These are phyloP conservation scores for Mrakia frigida DNA, from an alignment of 768 basidiomycete species.

Conservation along the genomic window DNA sequence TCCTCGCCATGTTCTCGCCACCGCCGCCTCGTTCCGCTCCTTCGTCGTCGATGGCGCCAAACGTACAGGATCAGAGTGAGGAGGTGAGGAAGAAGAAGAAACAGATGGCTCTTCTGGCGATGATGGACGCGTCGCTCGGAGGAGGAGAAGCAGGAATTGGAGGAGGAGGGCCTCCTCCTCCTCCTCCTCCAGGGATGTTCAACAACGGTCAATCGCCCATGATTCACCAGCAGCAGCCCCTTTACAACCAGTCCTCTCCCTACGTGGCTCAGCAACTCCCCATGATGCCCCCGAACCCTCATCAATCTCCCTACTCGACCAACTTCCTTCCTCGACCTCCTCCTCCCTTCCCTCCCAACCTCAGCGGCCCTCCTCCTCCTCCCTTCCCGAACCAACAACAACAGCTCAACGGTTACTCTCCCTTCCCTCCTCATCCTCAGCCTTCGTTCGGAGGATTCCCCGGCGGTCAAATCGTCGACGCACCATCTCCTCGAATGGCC, in stretches of 20 bases:
- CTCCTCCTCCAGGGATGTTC: background rate
- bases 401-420: background rate
- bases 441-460: background rate
- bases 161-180: too few relatives aligned
- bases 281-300: background rate
- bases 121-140: conserved; percentile 7
- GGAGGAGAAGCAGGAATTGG: background rate
- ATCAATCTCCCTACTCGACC: background rate
- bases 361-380: background rate
- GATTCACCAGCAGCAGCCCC: background rate
- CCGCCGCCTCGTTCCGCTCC: background rate
- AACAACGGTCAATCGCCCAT: background rate
- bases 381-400: background rate
- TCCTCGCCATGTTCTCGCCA: conserved; percentile 20
- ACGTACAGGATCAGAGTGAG: background rate
- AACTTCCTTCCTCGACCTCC: background rate
- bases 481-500: background rate
- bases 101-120: conserved; percentile 12
- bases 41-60: background rate
- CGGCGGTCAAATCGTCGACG: too few relatives aligned
- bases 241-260: background rate
- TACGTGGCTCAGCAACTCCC: background rate
- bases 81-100: conserved; percentile 1
- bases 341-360: background rate
- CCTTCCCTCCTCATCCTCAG: background rate